Evolutionary conservation across 768 basidiomycete species (phyloP).

Genomic region (Tylopilus sp.): DNA sequence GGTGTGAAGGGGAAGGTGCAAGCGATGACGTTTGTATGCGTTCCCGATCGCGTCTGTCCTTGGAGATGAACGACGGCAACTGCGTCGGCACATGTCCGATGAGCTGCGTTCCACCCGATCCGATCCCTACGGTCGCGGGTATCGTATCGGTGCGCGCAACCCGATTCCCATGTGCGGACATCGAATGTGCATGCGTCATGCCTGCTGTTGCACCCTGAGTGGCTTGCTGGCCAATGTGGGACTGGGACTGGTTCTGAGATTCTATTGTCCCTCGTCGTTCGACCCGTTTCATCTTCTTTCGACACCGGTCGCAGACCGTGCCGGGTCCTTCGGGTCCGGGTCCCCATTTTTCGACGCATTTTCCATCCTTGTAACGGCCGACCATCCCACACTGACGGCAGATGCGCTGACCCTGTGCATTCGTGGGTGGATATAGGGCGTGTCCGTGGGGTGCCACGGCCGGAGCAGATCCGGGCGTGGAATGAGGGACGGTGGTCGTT

Average conservation of each 20-base stretch:
- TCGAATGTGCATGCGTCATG: slow-evolving; percentile 20
- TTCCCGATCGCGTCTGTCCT: slow-evolving; percentile 28
- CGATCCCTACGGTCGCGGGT: slow-evolving; percentile 27
- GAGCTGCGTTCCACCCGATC: slow-evolving; percentile 24
- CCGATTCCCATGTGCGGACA: slow-evolving; percentile 19
- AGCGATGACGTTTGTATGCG: slow-evolving; percentile 25
- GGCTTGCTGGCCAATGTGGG: slow-evolving; percentile 15
- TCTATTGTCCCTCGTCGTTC: slow-evolving; percentile 71
- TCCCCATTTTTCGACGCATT: slow-evolving; percentile 87
- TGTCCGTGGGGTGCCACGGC: slow-evolving; percentile 9
- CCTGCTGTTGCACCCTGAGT: slow-evolving; percentile 1
- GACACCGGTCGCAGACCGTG: slow-evolving; percentile 81
- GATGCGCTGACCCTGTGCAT: slow-evolving; percentile 66
- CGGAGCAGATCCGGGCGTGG: slow-evolving; percentile 3
- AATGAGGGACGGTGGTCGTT: slow-evolving; percentile 6
- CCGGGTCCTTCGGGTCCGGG: slow-evolving; percentile 82
- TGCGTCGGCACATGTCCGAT: slow-evolving; percentile 23
- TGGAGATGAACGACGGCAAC: slow-evolving; percentile 22
- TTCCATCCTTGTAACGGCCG: slow-evolving; percentile 79
- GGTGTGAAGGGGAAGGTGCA: slow-evolving; percentile 15
- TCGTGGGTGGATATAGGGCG: slow-evolving; percentile 32
- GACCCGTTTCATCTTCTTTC: slow-evolving; percentile 85
- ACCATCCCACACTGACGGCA: slow-evolving; percentile 72
- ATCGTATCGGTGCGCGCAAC: slow-evolving; percentile 31
- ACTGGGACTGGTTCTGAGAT: slow-evolving; percentile 23